These are phyloP conservation scores for Russula olivacea DNA, from an alignment of 768 basidiomycete species.

Conservation along the genomic window DNA sequence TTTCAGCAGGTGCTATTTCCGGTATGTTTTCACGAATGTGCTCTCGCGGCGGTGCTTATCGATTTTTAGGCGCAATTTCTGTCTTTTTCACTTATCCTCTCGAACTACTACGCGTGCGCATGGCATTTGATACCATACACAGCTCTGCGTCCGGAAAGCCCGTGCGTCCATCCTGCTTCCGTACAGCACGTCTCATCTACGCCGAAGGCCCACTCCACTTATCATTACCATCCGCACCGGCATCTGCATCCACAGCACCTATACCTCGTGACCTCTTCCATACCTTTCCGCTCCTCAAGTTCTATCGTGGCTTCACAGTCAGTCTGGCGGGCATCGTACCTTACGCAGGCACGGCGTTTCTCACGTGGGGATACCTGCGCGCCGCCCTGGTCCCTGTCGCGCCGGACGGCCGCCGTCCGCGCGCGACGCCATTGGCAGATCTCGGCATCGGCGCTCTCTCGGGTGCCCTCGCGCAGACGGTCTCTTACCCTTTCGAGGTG, in stretches of 20 bases:
- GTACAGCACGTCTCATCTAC: conserved; percentile 62
- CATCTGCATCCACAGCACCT: conserved; percentile 27
- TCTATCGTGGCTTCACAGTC: conserved; percentile 96
- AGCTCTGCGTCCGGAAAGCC: conserved; percentile 15
- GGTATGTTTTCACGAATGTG: conserved; percentile 42
- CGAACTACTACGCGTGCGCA: conserved; percentile 90
- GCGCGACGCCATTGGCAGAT: conserved; percentile 50
- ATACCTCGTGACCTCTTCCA: conserved; percentile 38
- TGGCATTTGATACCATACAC: conserved; percentile 74
- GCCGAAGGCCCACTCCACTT: conserved; percentile 44
- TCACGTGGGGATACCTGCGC: conserved; percentile 80
- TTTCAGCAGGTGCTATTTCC: conserved; percentile 81
- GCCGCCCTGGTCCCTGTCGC: conserved; percentile 49
- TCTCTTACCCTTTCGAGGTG: conserved; percentile 93
- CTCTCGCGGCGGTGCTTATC: neutral
- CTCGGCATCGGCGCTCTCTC: conserved; percentile 80
- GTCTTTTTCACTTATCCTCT: conserved; percentile 93
- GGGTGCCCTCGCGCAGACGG: conserved; percentile 81
- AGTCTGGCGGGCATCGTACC: conserved; percentile 90
- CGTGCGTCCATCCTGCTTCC: conserved; percentile 44
- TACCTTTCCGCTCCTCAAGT: conserved; percentile 73
- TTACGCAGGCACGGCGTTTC: conserved; percentile 92
- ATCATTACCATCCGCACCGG: neutral
- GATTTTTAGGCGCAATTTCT: conserved; percentile 58
- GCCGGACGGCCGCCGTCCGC: conserved; percentile 27